A percentile compares a stretch with the other conserved stretches of the same genome.
phyloP scores from a whole-genome alignment of 2,329 filamentous ascomycete species.

The Epicoccum nigrum region DNA sequence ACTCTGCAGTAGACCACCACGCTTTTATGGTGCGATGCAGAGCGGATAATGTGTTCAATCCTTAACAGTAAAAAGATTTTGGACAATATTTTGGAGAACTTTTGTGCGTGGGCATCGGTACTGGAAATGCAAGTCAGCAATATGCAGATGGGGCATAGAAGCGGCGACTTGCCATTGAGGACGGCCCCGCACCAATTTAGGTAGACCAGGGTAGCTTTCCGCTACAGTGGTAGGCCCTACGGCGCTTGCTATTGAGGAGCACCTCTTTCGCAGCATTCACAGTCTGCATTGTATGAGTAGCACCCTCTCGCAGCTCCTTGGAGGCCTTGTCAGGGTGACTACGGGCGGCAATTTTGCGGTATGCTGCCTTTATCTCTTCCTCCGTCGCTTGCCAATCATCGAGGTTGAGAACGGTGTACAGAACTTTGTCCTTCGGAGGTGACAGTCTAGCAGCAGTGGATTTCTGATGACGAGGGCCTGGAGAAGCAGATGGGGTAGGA shows the following conservation, averaged over 20 bases:
- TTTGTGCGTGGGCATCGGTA: no score
- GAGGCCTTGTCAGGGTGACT: slow-evolving; percentile 32
- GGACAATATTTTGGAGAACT: no score
- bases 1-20: no score
- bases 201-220: slow-evolving; percentile 20
- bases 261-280: slow-evolving; percentile 36
- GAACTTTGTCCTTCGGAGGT: slow-evolving; percentile 18
- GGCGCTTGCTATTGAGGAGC: slow-evolving; percentile 18
- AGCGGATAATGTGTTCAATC: no score
- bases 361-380: slow-evolving; percentile 25
- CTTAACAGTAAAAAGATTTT: no score
- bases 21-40: no score
- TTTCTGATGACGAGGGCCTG: background rate
- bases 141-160: no score
- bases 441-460: background rate
- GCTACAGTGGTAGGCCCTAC: slow-evolving; percentile 20
- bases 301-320: slow-evolving; percentile 16
- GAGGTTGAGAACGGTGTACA: slow-evolving; percentile 29
- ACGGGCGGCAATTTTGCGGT: slow-evolving; percentile 19
- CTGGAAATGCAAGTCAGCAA: no score
- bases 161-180: no score
- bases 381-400: slow-evolving; percentile 17
- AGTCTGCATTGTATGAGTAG: slow-evolving; percentile 30
- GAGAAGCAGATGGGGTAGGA: background rate
- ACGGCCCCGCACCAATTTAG: background rate